These are phyloP conservation scores for Fusarium pseudoanthophilum DNA, from an alignment of 2,329 filamentous ascomycete species.

Conservation along the genomic window DNA sequence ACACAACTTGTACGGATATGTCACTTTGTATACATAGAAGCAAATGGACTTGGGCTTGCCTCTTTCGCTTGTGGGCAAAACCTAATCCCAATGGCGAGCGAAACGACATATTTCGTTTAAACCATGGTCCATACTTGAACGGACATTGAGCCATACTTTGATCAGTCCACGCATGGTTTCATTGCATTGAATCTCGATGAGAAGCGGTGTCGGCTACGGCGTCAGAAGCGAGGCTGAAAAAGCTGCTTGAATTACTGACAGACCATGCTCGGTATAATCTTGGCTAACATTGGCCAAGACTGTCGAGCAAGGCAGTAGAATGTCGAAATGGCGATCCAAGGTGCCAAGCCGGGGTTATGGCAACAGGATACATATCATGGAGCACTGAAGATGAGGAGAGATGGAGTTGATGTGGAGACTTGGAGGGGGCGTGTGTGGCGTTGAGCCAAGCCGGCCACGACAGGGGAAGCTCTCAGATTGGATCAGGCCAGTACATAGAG, in stretches of 20 bases:
- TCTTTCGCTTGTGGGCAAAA: not conserved
- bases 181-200: constrained; percentile 31
- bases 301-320: constrained; percentile 32
- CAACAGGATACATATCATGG: constrained; percentile 23
- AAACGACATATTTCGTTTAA: not conserved
- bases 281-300: constrained; percentile 33
- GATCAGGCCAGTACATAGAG: not conserved
- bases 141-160: not conserved
- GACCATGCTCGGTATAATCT: constrained; percentile 16
- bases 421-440: constrained; percentile 26
- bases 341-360: constrained; percentile 40
- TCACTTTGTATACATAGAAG: not conserved
- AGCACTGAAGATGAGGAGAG: constrained; percentile 1
- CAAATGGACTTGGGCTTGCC: not conserved
- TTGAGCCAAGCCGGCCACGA: constrained; percentile 11
- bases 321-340: constrained; percentile 21
- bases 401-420: constrained; percentile 21
- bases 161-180: not conserved
- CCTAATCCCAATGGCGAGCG: not conserved
- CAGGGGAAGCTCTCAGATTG: constrained; percentile 11
- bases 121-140: not conserved
- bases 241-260: not conserved
- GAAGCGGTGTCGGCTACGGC: not conserved
- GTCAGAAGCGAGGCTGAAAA: constrained; percentile 20
- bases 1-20: not conserved